phyloP scores from a whole-genome alignment of 2,329 filamentous ascomycete species.

The Botryotinia globosa region DNA sequence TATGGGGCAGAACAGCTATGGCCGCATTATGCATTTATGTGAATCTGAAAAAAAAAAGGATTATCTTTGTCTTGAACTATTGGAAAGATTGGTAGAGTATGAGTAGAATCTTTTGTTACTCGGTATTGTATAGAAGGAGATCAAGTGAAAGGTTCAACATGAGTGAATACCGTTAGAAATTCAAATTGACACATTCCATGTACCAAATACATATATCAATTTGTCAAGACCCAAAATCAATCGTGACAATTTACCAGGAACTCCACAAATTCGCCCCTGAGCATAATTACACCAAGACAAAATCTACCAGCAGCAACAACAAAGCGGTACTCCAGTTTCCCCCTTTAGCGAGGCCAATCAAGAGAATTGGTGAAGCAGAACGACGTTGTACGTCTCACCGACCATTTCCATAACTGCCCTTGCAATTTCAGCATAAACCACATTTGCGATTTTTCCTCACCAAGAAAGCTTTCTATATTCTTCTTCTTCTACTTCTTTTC shows the following conservation, averaged over 20 bases:
- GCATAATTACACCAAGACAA: slow-evolving; percentile 22
- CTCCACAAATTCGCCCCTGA: slow-evolving; percentile 22
- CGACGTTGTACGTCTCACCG: slow-evolving; percentile 27
- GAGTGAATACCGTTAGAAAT: background rate
- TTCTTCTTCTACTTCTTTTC: slow-evolving; percentile 13
- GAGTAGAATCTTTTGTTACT: background rate
- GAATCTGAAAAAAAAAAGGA: slow-evolving; percentile 6
- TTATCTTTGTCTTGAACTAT: slow-evolving; percentile 12
- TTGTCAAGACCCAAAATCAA: slow-evolving; percentile 11
- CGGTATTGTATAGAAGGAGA: background rate
- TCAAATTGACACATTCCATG: background rate
- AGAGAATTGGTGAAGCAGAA: slow-evolving; percentile 16
- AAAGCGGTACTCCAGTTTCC: slow-evolving; percentile 27
- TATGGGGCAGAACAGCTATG: slow-evolving; percentile 11
- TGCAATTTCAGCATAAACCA: slow-evolving; percentile 19
- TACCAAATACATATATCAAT: slow-evolving; percentile 7
- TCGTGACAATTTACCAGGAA: slow-evolving; percentile 3
- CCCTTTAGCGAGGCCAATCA: slow-evolving; percentile 36
- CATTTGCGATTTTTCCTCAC: slow-evolving; percentile 23
- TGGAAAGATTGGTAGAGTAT: background rate
- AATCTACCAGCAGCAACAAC: slow-evolving; percentile 31
- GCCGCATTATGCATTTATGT: slow-evolving; percentile 12
- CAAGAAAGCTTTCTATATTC: slow-evolving; percentile 11
- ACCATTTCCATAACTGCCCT: slow-evolving; percentile 24
- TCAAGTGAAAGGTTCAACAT: background rate